Conservation (phyloP, 176 grass and related monocot genomes). For the Carex littledalei region DNA sequence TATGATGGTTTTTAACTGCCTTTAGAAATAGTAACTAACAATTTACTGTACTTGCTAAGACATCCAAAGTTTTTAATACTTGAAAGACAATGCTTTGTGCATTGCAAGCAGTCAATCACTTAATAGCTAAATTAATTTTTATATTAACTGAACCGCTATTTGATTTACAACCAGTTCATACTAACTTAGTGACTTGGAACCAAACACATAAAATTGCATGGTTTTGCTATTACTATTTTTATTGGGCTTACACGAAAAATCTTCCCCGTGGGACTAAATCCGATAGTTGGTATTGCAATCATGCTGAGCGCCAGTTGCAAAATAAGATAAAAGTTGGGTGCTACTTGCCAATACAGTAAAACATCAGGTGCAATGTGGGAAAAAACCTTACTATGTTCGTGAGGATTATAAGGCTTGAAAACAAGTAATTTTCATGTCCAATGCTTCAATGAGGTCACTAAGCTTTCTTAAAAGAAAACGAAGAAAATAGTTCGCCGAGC, state of each 20-base stretch:
- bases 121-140: background rate
- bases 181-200: background rate
- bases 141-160: background rate
- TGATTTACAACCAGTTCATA: background rate
- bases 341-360: background rate
- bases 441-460: background rate
- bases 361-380: background rate
- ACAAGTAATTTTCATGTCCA: background rate
- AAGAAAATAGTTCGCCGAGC: too few species aligned
- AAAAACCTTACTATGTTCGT: background rate
- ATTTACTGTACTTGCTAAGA: background rate
- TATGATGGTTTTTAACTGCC: background rate
- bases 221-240: background rate
- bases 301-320: background rate
- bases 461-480: background rate
- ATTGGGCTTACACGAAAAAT: background rate
- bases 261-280: background rate
- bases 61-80: background rate
- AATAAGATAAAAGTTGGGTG: background rate
- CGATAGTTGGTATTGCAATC: background rate
- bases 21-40: background rate
- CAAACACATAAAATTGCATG: background rate
- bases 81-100: background rate
- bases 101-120: background rate
- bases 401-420: background rate